Evolutionary conservation across 768 basidiomycete genomes (phyloP).

Genomic region (Suillus occidentalis): DNA sequence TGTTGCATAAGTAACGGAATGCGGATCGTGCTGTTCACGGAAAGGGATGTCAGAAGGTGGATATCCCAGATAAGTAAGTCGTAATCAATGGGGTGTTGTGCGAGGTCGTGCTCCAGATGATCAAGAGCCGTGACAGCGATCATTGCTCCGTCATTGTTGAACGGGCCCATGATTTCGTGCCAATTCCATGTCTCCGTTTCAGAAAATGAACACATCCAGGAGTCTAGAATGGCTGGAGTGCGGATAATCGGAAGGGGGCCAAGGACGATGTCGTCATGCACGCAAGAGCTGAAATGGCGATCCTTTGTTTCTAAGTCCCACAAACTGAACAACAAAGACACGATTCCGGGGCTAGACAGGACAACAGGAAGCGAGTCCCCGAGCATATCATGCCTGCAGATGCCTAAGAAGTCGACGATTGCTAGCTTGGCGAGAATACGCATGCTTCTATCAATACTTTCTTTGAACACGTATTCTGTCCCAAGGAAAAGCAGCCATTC

Average conservation of each 20-base stretch:
- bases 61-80: slow-evolving; percentile 31
- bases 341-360: slow-evolving; percentile 18
- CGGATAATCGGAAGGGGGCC: slow-evolving; percentile 8
- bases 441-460: slow-evolving; percentile 17
- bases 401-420: slow-evolving; percentile 22
- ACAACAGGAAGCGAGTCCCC: slow-evolving; percentile 19
- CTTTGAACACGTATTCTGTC: slow-evolving; percentile 22
- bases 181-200: slow-evolving; percentile 26
- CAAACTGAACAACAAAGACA: slow-evolving; percentile 23
- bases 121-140: slow-evolving; percentile 25
- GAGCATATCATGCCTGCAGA: slow-evolving; percentile 18
- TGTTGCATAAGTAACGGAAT: slow-evolving; percentile 22
- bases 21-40: slow-evolving; percentile 25
- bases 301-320: slow-evolving; percentile 28
- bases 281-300: slow-evolving; percentile 15
- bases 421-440: slow-evolving; percentile 21
- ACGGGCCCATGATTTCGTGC: slow-evolving; percentile 26
- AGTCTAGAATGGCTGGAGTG: slow-evolving; percentile 22
- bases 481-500: slow-evolving; percentile 29
- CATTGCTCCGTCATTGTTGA: slow-evolving; percentile 16
- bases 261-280: slow-evolving; percentile 5
- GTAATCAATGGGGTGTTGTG: slow-evolving; percentile 21
- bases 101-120: slow-evolving; percentile 26
- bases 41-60: slow-evolving; percentile 28
- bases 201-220: slow-evolving; percentile 29